Evolutionary conservation across 169 alveolate genomes (phyloP), one percentile per base, ranked within the genome.

Genomic region (Neospora caninum): DNA sequence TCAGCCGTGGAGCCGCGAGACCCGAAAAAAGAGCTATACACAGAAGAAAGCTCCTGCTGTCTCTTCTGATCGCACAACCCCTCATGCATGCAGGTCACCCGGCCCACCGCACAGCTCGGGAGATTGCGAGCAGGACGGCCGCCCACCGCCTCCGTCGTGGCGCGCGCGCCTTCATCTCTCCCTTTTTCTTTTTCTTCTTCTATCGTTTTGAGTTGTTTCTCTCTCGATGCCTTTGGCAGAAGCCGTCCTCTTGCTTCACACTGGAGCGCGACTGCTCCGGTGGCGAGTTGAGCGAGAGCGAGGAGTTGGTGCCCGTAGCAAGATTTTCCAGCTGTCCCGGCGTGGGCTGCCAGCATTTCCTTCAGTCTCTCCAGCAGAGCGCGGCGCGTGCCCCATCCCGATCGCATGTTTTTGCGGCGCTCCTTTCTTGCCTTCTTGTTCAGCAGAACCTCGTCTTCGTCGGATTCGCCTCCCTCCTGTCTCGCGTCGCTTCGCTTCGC

Each of bases 341-440:
- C 7, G 42, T 13, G 29, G 13, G 45, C 86, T n/a, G 9, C 29
- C 22, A 78, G 86, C 1, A 78, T 36, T n/a, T 78, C 86, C n/a
- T 38, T 78, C 86, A 78, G 86, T 0, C 86, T 43, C 39, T n/a
- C 86, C n/a, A 78, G 86, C 86, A 78, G 86, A 6, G 86, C 86
- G 45, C 86, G 86, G 20, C 86, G 86, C n/a, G 45, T 78, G 27
- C 42, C 42, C 86, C 86, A 78, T n/a, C 86, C 86, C 86, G 18
- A 10, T n/a, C 49, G 39, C 45, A 10, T 22, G 39, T 25, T 18
- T 38, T 78, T 38, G 1, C 22, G 10, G 39, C 86, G 86, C 45
- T 78, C 86, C 27, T n/a, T 78, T 38, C 45, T 78, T 43, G 22
- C 45, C 18, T 38, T n/a, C 27, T n/a, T 78, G 45, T 38, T 25